phyloP scores from a whole-genome alignment of 2,329 filamentous ascomycete species.

The Pseudopithomyces chartarum region DNA sequence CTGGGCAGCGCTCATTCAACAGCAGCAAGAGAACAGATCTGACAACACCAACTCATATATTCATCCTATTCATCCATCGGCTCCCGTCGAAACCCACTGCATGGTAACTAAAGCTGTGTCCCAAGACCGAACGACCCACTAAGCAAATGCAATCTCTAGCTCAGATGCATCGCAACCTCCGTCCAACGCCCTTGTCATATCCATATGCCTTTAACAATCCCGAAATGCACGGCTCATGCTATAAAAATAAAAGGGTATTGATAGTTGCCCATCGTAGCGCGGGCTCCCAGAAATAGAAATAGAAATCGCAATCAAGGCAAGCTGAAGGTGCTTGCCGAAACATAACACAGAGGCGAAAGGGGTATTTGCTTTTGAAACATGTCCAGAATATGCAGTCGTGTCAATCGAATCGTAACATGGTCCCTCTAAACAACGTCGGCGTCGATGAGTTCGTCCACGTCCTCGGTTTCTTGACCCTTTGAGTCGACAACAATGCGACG shows the following conservation, averaged over 20 bases:
- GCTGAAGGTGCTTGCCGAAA: constrained; percentile 1
- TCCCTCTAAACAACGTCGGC: constrained; percentile 27
- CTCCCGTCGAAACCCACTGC: background rate
- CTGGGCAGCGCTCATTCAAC: no score
- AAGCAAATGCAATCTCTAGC: background rate
- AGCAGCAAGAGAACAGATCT: no score
- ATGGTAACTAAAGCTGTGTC: constrained; percentile 2
- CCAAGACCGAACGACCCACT: background rate
- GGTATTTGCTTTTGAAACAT: constrained; percentile 40
- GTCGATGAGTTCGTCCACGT: constrained; percentile 39
- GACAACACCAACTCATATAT: background rate
- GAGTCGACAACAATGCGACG: constrained; percentile 68
- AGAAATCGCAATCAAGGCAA: constrained; percentile 2
- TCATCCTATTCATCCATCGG: constrained; percentile 1
- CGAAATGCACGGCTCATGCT: constrained; percentile 3
- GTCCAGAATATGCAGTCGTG: constrained; percentile 25
- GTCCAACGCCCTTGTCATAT: constrained; percentile 17
- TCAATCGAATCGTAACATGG: constrained; percentile 3
- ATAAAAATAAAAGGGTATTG: constrained; percentile 9
- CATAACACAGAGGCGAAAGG: constrained; percentile 18
- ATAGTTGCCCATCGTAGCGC: background rate
- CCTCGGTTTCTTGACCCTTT: constrained; percentile 43
- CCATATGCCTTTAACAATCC: constrained; percentile 11
- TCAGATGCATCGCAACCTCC: constrained; percentile 30
- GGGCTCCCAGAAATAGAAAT: background rate